Evolutionary conservation across 208 protist species (phyloP), one percentile per base, ranked within the genome.

Genomic region (Borovskyia barvae): DNA sequence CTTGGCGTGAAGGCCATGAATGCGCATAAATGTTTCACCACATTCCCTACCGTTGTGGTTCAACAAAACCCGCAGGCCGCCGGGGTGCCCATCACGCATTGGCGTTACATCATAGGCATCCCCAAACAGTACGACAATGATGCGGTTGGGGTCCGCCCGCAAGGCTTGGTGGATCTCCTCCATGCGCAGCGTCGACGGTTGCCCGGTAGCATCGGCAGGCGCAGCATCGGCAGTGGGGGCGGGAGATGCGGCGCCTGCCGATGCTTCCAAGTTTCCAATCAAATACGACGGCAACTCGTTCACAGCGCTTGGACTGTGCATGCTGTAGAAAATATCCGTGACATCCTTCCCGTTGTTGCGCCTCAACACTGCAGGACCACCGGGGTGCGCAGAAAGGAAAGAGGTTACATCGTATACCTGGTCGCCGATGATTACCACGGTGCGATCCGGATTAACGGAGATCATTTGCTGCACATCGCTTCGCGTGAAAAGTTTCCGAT

Each of bases 381-480:
- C 93, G 7, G 91, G 93, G 74, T 97, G 93, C 20, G 61, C 24
- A 36, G 83, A 40, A 9, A 83, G 67, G 53, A 92, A 97, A 25
- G 63, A 47, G 2, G 82, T 92, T 24, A 97, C 66, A 47, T 95
- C 77, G 55, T 94, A 95, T 2, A 97, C 89, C 37, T 90, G 86
- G 50, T 79, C 75, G 30, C 89, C 47, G 3, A 94, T 82, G 19
- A 92, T 35, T 11, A 77, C 57, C 17, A 77, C 26, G 15, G 55
- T 29, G n/a, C 56, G 71, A 9, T 63, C 56, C 20, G 65, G 63
- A 24, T 76, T 53, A n/a, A 43, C 39, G 25, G 64, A 41, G 30
- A 71, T 40, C 7, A 64, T 29, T 19, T 35, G 25, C 26, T 71
- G 37, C 30, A 71, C 53, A 15, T 64, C 64, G 1, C 14, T 29